These are phyloP conservation scores for Quercus engelmannii DNA, from an alignment of 306 rosid species.

Conservation along the genomic window DNA sequence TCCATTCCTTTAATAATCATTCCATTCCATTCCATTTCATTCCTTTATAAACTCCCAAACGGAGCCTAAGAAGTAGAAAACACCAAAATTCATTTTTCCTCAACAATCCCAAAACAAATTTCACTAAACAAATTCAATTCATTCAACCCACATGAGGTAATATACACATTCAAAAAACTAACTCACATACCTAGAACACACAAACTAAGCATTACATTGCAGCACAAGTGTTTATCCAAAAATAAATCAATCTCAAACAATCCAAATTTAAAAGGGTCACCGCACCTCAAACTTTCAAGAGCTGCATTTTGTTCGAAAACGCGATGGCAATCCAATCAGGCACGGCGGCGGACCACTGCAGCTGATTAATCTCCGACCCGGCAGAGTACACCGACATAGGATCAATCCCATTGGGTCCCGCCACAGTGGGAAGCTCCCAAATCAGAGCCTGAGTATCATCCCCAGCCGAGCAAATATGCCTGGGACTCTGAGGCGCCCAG, in stretches of 20 bases:
- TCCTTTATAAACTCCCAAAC: too few species aligned
- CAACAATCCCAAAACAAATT: not conserved
- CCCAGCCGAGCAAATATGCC: slow-evolving; percentile 78
- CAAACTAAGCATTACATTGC: not conserved
- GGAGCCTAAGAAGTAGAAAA: not conserved
- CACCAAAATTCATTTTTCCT: not conserved
- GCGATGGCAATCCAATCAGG: slow-evolving; percentile 94
- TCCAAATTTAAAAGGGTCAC: not conserved
- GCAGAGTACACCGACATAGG: slow-evolving; percentile 78
- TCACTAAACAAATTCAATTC: not conserved
- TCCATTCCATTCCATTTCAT: too few species aligned
- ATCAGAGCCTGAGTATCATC: slow-evolving; percentile 88
- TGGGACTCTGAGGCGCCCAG: slow-evolving; percentile 68
- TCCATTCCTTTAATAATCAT: too few species aligned
- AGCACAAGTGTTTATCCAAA: not conserved
- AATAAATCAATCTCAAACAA: not conserved
- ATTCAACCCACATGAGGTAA: not conserved
- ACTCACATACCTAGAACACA: not conserved
- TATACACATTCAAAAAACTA: not conserved
- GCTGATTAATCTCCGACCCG: slow-evolving; percentile 70
- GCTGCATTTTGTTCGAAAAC: slow-evolving; percentile 87
- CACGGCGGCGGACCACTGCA: slow-evolving; percentile 81
- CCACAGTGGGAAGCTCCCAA: slow-evolving; percentile 86
- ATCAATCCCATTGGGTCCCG: slow-evolving; percentile 76
- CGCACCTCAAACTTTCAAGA: slow-evolving; percentile 73